Evolutionary conservation across 345 rosid species (phyloP), one percentile per base, ranked within the genome.

Genomic region (Euphorbia tirucalli): DNA sequence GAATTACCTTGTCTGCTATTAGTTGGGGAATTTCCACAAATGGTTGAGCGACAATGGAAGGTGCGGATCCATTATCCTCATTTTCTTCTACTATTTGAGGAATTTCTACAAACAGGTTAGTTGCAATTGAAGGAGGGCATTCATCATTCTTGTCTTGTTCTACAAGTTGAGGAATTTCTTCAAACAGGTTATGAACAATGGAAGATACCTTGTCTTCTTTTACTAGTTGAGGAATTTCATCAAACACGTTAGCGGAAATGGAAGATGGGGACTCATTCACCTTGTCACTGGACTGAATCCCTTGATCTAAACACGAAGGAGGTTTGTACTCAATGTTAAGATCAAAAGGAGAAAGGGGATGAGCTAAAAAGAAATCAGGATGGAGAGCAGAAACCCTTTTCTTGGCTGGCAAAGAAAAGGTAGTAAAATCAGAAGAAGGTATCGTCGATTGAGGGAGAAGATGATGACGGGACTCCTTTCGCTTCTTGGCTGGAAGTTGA

Each of bases 341-440:
- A 81, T 95, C 96, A n/a, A 92, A 71, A n/a, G 87, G 81, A 3
- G 81, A 86, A 62, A 84, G 60, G 8, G 85, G 87, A 62, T 71
- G 66, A 60, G 82, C 83, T 14, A 83, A 79, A 21, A 73, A 35
- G 4, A 60, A 44, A 71, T 90, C 91, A 0, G 97, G 92, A 31
- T 81, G 90, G 44, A 84, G n/a, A 13, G 97, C 97, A 92, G 90
- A 88, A 0, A 95, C 83, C 75, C 97, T 77, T 77, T 95, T 95
- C 93, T 92, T 95, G 54, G 97, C 78, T 0, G 99, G 99, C 79
- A 95, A 78, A 61, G 81, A 85, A 14, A 71, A 77, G 37, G 75
- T 9, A 22, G 69, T 22, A 24, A 19, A 52, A 19, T 71, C 56
- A 43, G 55, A 28, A 4, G 44, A n/a, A n/a, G n/a, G n/a, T n/a